phyloP scores from a whole-genome alignment of 352 stramenopile genomes.

The Saprolegnia diclina region DNA sequence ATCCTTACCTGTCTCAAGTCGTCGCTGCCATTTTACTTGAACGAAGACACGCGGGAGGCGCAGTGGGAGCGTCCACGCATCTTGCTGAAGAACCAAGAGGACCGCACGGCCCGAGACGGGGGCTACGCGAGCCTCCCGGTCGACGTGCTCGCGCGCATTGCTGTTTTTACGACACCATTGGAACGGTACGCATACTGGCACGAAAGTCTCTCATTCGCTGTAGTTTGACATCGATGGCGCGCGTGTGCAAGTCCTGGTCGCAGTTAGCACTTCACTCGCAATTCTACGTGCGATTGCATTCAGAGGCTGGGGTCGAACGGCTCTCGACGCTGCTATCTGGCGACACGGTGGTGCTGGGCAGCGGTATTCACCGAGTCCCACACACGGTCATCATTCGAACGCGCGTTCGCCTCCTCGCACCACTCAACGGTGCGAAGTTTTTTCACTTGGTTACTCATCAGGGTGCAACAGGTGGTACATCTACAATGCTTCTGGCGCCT shows the following conservation, averaged over 20 bases:
- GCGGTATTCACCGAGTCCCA: conserved; percentile 57
- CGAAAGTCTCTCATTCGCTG: background rate
- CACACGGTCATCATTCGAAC: conserved; percentile 43
- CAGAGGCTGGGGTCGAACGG: conserved; percentile 31
- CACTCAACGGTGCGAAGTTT: conserved; percentile 25
- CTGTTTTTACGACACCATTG: conserved; percentile 35
- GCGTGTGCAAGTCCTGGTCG: conserved; percentile 53
- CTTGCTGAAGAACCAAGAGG: conserved; percentile 82
- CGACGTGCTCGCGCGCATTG: conserved; percentile 68
- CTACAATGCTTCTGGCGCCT: conserved; percentile 63
- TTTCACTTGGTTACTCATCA: background rate
- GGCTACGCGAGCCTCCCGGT: conserved; percentile 77
- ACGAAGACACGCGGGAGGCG: conserved; percentile 90
- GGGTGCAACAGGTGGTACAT: conserved; percentile 35
- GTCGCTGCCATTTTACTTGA: conserved; percentile 90
- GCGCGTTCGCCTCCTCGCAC: conserved; percentile 43
- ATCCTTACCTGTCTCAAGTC: conserved; percentile 58
- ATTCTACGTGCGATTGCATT: conserved; percentile 46
- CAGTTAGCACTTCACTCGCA: conserved; percentile 37
- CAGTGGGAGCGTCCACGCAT: conserved; percentile 90
- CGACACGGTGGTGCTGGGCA: conserved; percentile 58
- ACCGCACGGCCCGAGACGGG: conserved; percentile 50
- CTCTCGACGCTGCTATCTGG: conserved; percentile 31
- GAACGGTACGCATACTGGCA: background rate
- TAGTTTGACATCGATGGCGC: background rate